These are phyloP conservation scores for Penicillium fimorum DNA, from an alignment of 495 filamentous ascomycete species.

Conservation along the genomic window DNA sequence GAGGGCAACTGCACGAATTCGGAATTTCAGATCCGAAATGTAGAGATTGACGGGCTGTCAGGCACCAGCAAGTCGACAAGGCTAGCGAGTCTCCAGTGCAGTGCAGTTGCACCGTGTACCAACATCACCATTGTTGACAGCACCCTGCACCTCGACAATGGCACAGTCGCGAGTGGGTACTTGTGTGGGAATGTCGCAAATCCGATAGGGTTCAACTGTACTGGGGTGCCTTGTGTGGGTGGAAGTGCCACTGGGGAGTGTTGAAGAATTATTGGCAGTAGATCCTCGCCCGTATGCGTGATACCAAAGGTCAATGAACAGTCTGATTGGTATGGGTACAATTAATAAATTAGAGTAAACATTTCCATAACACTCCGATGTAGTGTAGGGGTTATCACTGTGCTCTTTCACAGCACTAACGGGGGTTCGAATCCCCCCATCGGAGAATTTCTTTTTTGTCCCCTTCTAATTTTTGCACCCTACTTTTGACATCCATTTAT, in stretches of 20 bases:
- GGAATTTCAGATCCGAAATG: conserved; percentile 33
- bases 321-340: no score
- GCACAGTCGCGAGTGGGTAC: conserved; percentile 26
- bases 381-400: not conserved
- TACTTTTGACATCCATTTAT: not conserved
- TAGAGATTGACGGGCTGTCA: conserved; percentile 23
- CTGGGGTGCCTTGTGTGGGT: conserved; percentile 31
- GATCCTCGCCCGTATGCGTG: no score
- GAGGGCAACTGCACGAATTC: conserved; percentile 40
- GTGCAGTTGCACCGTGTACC: conserved; percentile 35
- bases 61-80: conserved; percentile 28
- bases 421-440: not conserved
- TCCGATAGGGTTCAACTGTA: conserved; percentile 35
- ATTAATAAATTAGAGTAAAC: no score
- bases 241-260: conserved; percentile 34
- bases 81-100: conserved; percentile 38
- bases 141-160: conserved; percentile 23
- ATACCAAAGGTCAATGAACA: not conserved
- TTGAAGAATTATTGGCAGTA: not conserved
- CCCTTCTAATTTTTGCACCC: not conserved
- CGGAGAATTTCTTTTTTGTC: not conserved
- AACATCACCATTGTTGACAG: conserved; percentile 27
- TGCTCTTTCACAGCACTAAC: not conserved
- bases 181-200: conserved; percentile 37
- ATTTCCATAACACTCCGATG: not conserved